These are phyloP conservation scores for Stereocaulon alpinum DNA, from an alignment of 495 filamentous ascomycete genomes.

Conservation along the genomic window DNA sequence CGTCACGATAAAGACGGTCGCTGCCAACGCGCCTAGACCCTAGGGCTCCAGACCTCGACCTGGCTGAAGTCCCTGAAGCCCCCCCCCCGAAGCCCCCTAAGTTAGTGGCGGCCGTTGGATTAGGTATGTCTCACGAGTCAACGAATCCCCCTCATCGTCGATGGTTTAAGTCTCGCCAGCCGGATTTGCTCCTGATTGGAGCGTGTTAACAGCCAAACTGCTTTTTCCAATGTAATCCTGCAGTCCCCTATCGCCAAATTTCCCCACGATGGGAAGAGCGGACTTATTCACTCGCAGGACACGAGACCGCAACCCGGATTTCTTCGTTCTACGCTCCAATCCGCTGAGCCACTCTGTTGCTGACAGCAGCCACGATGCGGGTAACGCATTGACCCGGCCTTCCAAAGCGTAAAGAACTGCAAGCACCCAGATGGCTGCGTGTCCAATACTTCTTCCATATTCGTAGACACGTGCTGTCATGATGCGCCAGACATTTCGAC, in stretches of 20 bases:
- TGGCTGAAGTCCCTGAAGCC: background rate
- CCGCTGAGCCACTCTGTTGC: background rate
- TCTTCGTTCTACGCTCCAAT: constrained; percentile 5
- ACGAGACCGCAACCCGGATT: constrained; percentile 2
- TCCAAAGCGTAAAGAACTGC: background rate
- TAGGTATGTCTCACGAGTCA: background rate
- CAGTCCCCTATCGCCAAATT: background rate
- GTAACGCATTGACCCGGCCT: constrained; percentile 3
- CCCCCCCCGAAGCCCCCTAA: background rate
- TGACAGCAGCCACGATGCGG: constrained; percentile 3
- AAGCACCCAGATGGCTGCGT: background rate
- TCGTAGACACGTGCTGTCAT: background rate
- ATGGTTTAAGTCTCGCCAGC: background rate
- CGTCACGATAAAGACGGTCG: background rate
- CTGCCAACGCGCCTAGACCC: background rate
- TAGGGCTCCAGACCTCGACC: background rate
- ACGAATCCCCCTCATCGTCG: background rate
- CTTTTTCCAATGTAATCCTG: background rate
- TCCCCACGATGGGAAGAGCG: background rate
- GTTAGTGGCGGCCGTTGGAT: constrained; percentile 4
- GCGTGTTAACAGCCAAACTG: background rate
- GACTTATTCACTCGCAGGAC: background rate
- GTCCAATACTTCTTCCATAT: background rate
- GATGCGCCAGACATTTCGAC: constrained; percentile 1
- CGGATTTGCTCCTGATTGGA: background rate